Percentiles rank a stretch among this genome's conserved stretches.
Conservation (phyloP, 2,329 filamentous ascomycete genomes). For the Colletotrichum somersetense region DNA sequence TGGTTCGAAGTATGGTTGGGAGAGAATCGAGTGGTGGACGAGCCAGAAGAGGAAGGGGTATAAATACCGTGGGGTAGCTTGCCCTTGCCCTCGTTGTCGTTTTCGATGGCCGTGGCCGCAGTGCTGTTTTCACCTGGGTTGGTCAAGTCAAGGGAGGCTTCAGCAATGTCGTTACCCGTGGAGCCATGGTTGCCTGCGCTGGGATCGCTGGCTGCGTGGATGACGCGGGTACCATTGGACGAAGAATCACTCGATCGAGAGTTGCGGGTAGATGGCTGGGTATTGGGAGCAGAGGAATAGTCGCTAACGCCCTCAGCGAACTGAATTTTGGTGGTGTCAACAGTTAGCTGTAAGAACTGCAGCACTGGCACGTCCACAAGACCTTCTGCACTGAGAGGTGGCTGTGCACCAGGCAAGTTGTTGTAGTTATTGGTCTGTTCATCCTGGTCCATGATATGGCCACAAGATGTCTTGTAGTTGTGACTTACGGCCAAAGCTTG, state of each 20-base stretch:
- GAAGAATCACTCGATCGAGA: not conserved
- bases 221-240: not conserved
- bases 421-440: not conserved
- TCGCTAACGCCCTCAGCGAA: not conserved
- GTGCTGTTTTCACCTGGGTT: no score
- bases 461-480: not conserved
- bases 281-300: not conserved
- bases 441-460: slow-evolving; percentile 9
- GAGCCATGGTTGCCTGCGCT: no score
- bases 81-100: not conserved
- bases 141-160: not conserved
- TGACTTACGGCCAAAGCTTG: not conserved
- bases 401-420: not conserved
- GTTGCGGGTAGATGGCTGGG: not conserved
- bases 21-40: not conserved
- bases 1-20: slow-evolving; percentile 2
- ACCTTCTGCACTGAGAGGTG: not conserved
- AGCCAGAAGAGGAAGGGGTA: not conserved
- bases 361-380: not conserved
- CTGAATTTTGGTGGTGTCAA: not conserved
- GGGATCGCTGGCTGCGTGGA: not conserved
- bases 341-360: not conserved
- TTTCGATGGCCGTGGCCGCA: not conserved
- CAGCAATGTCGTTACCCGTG: not conserved
- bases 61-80: not conserved